phyloP scores from a whole-genome alignment of 2,329 filamentous ascomycete species.

The Phyllosticta citribraziliensis region DNA sequence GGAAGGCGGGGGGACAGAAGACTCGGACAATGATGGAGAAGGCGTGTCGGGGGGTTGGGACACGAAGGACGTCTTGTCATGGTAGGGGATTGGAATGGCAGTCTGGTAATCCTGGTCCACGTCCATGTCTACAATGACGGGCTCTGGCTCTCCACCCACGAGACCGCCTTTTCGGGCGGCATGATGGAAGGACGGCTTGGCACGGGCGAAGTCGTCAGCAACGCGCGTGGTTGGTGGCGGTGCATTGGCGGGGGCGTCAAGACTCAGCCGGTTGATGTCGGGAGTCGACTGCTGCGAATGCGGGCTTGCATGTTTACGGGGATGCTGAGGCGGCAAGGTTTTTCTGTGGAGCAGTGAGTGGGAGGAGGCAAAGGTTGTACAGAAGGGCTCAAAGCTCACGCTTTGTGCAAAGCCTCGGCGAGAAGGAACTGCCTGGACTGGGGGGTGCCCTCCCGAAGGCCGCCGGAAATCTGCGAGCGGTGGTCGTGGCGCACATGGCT shows the following conservation, averaged over 20 bases:
- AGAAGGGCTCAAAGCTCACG: slow-evolving; percentile 15
- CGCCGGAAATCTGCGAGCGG: slow-evolving; percentile 14
- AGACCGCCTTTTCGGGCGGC: slow-evolving; percentile 5
- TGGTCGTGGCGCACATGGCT: slow-evolving; percentile 22
- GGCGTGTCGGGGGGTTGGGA: not conserved
- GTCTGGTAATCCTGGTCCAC: slow-evolving; percentile 1
- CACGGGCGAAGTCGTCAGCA: not conserved
- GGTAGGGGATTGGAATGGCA: not conserved
- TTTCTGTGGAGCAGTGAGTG: not conserved
- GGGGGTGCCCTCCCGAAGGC: slow-evolving; percentile 9
- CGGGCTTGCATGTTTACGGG: slow-evolving; percentile 12
- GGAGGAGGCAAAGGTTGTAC: slow-evolving; percentile 1
- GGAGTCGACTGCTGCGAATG: slow-evolving; percentile 20
- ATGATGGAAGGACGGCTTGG: slow-evolving; percentile 9
- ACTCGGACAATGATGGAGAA: not conserved
- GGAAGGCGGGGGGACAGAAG: slow-evolving; percentile 6
- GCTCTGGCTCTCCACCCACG: not conserved
- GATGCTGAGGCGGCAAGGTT: slow-evolving; percentile 1
- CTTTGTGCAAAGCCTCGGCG: slow-evolving; percentile 16
- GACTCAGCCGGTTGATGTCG: slow-evolving; percentile 21
- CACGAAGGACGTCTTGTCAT: not conserved
- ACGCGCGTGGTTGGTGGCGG: not conserved
- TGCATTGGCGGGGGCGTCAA: slow-evolving; percentile 10
- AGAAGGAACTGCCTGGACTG: slow-evolving; percentile 18
- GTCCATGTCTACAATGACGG: slow-evolving; percentile 1